A percentile compares a stretch with the other conserved stretches of the same genome.
phyloP scores from a whole-genome alignment of 371 early-diverging fungal species.

The Mucor indicus region DNA sequence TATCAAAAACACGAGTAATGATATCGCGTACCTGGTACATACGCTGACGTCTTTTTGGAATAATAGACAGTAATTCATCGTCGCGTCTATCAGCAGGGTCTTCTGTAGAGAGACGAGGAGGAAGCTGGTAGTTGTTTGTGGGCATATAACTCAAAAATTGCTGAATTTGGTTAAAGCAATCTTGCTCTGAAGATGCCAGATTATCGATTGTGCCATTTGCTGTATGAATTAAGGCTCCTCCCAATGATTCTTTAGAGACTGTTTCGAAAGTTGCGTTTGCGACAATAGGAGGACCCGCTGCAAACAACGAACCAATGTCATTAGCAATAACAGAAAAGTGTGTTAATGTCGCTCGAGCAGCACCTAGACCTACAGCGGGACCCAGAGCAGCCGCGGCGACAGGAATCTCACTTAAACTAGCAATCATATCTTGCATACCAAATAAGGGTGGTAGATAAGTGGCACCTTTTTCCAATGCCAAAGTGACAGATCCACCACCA shows the following conservation, averaged over 20 bases:
- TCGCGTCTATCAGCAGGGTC: conserved; percentile 32
- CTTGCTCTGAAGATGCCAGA: conserved; percentile 30
- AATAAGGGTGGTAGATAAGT: conserved; percentile 42
- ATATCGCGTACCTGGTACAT: conserved; percentile 42
- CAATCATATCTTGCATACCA: conserved; percentile 46
- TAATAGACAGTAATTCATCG: conserved; percentile 30
- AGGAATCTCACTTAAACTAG: conserved; percentile 41
- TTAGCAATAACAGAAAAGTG: conserved; percentile 38
- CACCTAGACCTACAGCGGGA: conserved; percentile 42
- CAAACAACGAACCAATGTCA: conserved; percentile 39
- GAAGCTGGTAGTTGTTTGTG: conserved; percentile 21
- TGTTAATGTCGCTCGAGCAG: conserved; percentile 41
- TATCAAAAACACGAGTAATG: conserved; percentile 29
- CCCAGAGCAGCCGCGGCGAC: conserved; percentile 40
- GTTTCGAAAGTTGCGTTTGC: conserved; percentile 42
- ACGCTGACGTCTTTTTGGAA: conserved; percentile 40
- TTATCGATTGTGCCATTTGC: conserved; percentile 45
- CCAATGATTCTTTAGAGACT: conserved; percentile 32
- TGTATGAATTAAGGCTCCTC: conserved; percentile 38
- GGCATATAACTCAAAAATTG: conserved; percentile 42
- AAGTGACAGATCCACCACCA: conserved; percentile 38
- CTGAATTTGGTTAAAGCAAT: conserved; percentile 39
- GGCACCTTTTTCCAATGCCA: conserved; percentile 31
- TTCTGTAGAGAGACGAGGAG: conserved; percentile 12
- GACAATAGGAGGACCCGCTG: conserved; percentile 44